Evolutionary conservation across 129 eudicot species (phyloP).

Genomic region (Centella asiatica): DNA sequence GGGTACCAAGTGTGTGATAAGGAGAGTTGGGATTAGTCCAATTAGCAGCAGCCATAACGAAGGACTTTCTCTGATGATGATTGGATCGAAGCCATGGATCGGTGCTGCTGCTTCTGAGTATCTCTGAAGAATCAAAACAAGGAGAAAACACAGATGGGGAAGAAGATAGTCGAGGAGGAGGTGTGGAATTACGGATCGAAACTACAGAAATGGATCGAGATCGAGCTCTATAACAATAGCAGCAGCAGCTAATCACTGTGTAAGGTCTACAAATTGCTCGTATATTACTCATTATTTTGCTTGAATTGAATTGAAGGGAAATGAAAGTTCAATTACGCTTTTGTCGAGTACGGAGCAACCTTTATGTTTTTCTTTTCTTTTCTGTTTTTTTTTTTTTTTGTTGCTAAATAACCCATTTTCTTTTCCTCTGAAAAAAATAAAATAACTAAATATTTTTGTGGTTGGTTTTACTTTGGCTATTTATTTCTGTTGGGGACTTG

Average conservation of each 20-base stretch:
- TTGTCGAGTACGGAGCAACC: too few species aligned
- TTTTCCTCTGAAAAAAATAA: too few species aligned
- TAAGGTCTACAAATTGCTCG: constrained; percentile 61
- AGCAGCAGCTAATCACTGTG: constrained; percentile 28
- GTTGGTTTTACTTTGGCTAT: too few species aligned
- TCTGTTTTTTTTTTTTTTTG: too few species aligned
- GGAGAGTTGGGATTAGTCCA: constrained; percentile 84
- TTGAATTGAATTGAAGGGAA: not conserved
- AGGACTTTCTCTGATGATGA: constrained; percentile 53
- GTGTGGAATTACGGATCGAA: constrained; percentile 26
- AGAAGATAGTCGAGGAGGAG: constrained; percentile 19
- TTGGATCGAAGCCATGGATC: constrained; percentile 28
- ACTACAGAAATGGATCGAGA: constrained; percentile 27
- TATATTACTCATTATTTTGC: constrained; percentile 51
- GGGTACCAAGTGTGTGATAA: constrained; percentile 73
- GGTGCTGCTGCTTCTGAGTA: constrained; percentile 8
- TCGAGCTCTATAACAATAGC: constrained; percentile 30
- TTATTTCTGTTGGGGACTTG: too few species aligned
- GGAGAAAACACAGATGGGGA: constrained; percentile 29
- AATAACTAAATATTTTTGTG: too few species aligned
- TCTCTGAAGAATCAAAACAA: constrained; percentile 27
- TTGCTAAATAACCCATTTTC: too few species aligned
- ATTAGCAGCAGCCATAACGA: constrained; percentile 60
- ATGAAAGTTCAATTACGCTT: too few species aligned
- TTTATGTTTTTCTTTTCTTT: too few species aligned